Conservation (phyloP, 2,329 filamentous ascomycete genomes). For the Sporothrix globosa region DNA sequence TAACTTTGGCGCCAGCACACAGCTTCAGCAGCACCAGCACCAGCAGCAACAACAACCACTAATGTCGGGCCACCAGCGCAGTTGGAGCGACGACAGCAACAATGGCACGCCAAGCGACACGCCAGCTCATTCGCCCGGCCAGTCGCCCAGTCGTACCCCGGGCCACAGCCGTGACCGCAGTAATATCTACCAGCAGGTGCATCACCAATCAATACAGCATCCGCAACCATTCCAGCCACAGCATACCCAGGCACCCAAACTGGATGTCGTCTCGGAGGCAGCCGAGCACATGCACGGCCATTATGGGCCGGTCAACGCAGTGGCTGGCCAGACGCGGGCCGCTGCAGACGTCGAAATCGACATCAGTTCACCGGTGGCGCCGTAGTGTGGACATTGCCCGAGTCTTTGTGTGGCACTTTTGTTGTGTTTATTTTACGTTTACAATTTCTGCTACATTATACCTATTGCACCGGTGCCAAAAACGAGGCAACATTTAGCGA, state of each 20-base stretch:
- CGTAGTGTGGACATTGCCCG: background rate
- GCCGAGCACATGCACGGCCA: conserved; percentile 52
- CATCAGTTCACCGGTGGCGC: conserved; percentile 31
- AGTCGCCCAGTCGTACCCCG: conserved; percentile 15
- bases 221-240: conserved; percentile 20
- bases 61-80: conserved; percentile 17
- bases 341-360: conserved; percentile 34
- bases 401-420: background rate
- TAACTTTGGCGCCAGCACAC: background rate
- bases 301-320: conserved; percentile 49
- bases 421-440: background rate
- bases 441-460: background rate
- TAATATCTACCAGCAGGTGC: conserved; percentile 17
- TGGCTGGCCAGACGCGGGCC: conserved; percentile 49
- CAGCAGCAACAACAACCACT: conserved; percentile 38
- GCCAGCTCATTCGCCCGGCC: conserved; percentile 12
- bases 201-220: conserved; percentile 15
- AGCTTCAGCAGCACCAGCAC: background rate
- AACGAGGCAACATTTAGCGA: conserved; percentile 1
- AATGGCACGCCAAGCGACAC: conserved; percentile 1
- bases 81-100: conserved; percentile 40
- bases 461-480: background rate
- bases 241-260: conserved; percentile 29
- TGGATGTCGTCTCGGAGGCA: conserved; percentile 49
- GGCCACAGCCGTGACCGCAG: conserved; percentile 22